Conservation (phyloP, 805 yeast genomes). For the Wickerhamomyces sydowiorum region DNA sequence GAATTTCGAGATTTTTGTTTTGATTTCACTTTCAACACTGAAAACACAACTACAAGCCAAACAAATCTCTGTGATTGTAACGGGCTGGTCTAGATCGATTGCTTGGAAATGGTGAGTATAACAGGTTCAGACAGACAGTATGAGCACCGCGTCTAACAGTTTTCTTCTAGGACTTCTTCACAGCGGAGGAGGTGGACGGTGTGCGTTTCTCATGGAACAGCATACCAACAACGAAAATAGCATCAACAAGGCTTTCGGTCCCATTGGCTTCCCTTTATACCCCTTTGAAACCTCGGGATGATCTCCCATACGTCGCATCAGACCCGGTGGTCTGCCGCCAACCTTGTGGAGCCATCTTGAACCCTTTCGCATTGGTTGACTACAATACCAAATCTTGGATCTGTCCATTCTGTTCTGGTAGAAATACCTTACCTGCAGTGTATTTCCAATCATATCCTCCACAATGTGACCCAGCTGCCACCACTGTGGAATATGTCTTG, state of each 20-base stretch:
- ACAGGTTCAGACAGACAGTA: neutral
- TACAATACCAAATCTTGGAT: constrained; percentile 35
- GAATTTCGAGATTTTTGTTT: neutral
- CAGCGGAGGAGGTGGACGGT: constrained; percentile 53
- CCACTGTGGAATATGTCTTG: constrained; percentile 48
- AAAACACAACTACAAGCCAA: neutral
- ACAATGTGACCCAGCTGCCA: constrained; percentile 32
- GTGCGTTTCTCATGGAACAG: constrained; percentile 59
- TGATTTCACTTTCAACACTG: neutral
- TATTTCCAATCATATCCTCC: constrained; percentile 24
- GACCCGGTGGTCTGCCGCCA: constrained; percentile 45
- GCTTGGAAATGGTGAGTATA: neutral
- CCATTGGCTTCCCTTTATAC: constrained; percentile 56
- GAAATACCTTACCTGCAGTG: constrained; percentile 33
- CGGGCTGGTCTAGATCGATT: neutral
- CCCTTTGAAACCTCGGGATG: constrained; percentile 45
- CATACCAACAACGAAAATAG: constrained; percentile 49
- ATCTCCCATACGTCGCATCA: constrained; percentile 30
- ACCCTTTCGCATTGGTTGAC: constrained; percentile 39
- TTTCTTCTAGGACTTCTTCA: constrained; percentile 31
- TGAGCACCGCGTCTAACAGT: neutral
- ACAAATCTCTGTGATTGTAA: neutral
- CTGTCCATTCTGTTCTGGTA: constrained; percentile 50
- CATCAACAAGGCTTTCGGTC: constrained; percentile 44
- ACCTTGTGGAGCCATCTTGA: constrained; percentile 45